A percentile compares a stretch with the other conserved stretches of the same genome.
phyloP scores from a whole-genome alignment of 208 protist species.

The Wallacemonas sp. region DNA sequence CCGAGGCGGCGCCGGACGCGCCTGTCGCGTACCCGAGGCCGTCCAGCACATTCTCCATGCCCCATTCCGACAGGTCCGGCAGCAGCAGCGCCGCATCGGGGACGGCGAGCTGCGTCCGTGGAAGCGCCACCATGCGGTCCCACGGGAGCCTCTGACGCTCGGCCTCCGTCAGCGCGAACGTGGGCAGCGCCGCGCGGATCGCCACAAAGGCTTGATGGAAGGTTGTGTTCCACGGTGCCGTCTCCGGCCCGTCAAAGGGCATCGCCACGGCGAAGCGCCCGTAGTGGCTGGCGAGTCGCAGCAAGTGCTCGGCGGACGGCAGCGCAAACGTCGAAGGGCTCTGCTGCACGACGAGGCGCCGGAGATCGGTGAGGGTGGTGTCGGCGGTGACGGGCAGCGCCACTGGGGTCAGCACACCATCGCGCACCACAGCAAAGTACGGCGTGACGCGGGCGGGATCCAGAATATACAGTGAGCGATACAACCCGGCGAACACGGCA shows the following conservation, averaged over 20 bases:
- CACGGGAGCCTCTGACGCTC: not conserved
- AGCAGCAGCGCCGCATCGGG: not conserved
- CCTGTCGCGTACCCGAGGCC: not conserved
- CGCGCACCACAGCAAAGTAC: conserved; percentile 17
- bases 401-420: not conserved
- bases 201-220: not conserved
- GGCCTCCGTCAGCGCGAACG: not conserved
- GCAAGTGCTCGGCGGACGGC: conserved; percentile 2
- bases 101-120: not conserved
- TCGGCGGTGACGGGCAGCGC: not conserved
- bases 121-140: not conserved
- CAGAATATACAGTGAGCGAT: not conserved
- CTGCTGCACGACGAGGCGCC: conserved; percentile 19
- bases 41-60: not conserved
- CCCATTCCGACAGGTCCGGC: not conserved
- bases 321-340: conserved; percentile 7
- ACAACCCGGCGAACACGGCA: not conserved
- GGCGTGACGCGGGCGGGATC: not conserved
- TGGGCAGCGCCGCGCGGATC: not conserved
- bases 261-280: conserved; percentile 8
- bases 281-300: conserved; percentile 15
- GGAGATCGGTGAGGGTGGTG: not conserved
- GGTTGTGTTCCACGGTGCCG: not conserved
- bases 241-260: not conserved
- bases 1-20: not conserved